phyloP scores from a whole-genome alignment of 441 rosid species.

The Eutrema salsugineum region DNA sequence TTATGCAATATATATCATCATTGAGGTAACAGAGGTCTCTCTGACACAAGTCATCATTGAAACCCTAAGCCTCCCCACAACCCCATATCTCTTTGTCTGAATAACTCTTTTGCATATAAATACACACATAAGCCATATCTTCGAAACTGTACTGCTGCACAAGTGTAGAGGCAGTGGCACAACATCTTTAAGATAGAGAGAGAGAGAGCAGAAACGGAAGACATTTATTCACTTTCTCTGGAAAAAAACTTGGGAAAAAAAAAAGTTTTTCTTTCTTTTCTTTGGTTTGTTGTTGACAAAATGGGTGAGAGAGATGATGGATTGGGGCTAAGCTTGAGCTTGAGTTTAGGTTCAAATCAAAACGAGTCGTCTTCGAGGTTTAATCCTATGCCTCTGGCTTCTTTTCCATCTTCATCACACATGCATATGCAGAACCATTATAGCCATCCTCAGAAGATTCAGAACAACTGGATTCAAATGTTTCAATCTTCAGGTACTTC shows the following conservation, averaged over 20 bases:
- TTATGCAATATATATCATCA: slow-evolving; percentile 36
- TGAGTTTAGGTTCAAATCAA: slow-evolving; percentile 29
- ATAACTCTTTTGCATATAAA: slow-evolving; percentile 31
- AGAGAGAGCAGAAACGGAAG: slow-evolving; percentile 21
- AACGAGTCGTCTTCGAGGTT: slow-evolving; percentile 38
- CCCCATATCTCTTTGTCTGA: slow-evolving; percentile 33
- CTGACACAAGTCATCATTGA: slow-evolving; percentile 63
- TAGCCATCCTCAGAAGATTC: slow-evolving; percentile 24
- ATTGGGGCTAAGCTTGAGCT: slow-evolving; percentile 62
- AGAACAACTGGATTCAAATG: slow-evolving; percentile 38
- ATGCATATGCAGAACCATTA: slow-evolving; percentile 31
- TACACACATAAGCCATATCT: slow-evolving; percentile 40
- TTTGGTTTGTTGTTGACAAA: neutral
- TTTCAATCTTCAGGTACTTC: slow-evolving; percentile 50
- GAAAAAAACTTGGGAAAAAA: neutral
- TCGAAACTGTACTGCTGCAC: slow-evolving; percentile 34
- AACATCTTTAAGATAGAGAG: slow-evolving; percentile 14
- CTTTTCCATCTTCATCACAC: slow-evolving; percentile 23
- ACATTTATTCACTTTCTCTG: slow-evolving; percentile 19
- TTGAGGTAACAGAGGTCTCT: slow-evolving; percentile 42
- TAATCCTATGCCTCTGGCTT: slow-evolving; percentile 39
- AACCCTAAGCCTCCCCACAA: slow-evolving; percentile 49
- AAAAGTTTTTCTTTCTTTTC: neutral
- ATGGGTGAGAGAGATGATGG: slow-evolving; percentile 64
- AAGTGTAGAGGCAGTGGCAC: slow-evolving; percentile 42